Evolutionary conservation across 1,139 yeast species (phyloP).

Genomic region (Yamadazyma buinensis): DNA sequence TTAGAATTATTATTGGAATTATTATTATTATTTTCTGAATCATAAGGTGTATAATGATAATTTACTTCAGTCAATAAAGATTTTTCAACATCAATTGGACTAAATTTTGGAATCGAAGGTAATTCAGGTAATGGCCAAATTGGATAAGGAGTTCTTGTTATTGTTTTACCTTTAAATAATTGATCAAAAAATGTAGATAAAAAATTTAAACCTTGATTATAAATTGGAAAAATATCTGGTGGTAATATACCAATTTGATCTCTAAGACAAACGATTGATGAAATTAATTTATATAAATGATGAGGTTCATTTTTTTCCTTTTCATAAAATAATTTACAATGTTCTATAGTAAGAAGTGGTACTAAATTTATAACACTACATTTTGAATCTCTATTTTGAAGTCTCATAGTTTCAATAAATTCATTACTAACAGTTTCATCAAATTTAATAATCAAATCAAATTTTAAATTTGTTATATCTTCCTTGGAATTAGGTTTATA

Average conservation of each 20-base stretch:
- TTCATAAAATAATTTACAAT: slow-evolving; percentile 44
- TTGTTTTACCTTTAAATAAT: slow-evolving; percentile 23
- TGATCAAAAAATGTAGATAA: slow-evolving; percentile 58
- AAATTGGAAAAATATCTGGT: slow-evolving; percentile 73
- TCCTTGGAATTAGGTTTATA: slow-evolving; percentile 29
- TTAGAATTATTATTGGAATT: slow-evolving; percentile 1
- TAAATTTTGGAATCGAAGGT: slow-evolving; percentile 58
- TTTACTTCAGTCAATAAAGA: slow-evolving; percentile 77
- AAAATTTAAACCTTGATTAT: slow-evolving; percentile 61
- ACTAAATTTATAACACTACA: slow-evolving; percentile 67
- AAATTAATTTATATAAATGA: slow-evolving; percentile 64
- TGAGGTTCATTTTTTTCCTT: slow-evolving; percentile 26
- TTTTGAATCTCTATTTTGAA: slow-evolving; percentile 28
- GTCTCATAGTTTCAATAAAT: slow-evolving; percentile 26
- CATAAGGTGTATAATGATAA: slow-evolving; percentile 55
- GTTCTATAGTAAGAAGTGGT: slow-evolving; percentile 81
- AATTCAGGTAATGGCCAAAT: slow-evolving; percentile 82
- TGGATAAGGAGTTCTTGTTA: slow-evolving; percentile 25
- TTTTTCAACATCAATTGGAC: slow-evolving; percentile 71
- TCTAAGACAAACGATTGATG: slow-evolving; percentile 79
- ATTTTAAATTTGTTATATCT: slow-evolving; percentile 28
- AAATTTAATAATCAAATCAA: slow-evolving; percentile 64
- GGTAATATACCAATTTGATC: slow-evolving; percentile 84
- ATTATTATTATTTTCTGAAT: slow-evolving; percentile 24
- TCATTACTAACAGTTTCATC: slow-evolving; percentile 58